Evolutionary conservation across 2,329 filamentous ascomycete genomes (phyloP), one percentile per base, ranked within the genome.

Genomic region (Sclerotinia sclerotiorum): DNA sequence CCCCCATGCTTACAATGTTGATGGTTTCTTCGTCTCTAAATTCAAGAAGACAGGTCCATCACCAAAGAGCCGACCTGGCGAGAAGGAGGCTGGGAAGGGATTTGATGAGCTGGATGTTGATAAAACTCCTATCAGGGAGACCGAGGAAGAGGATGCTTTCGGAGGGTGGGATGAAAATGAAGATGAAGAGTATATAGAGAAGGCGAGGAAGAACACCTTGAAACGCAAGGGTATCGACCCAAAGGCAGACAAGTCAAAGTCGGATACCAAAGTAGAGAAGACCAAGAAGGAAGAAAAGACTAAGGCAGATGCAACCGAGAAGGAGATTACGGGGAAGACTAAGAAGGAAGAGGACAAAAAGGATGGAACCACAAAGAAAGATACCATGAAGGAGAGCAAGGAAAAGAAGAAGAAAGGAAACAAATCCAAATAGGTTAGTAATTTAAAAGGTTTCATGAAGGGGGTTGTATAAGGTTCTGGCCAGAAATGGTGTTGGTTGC

Each of bases 11-110:
- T 93, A 95, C 83, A 97, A 97, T 81, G 93, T 99, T 46, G 95
- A 98, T 79, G 95, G 95, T 72, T 99, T 99, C 88, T 99, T 93
- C 79, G 95, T 99, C 70, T 92, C 93, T 76, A 99, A 99, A 81
- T 91, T 99, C 81, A 94, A 97, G 81, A 99, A 99, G 85, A 87
- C 87, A 21, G 94, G 88, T 0, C 90, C 92, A 3, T 92, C 91
- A 52, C 89, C 91, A 1, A 81, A 84, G 68, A 87, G 27, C 73
- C 76, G 69, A 72, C 74, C 74, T 3, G 74, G 72, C 44, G 76
- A 72, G 48, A 72, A 73, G 13, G 72, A 75, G 2, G 75, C 74
- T 39, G 71, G 63, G 32, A 74, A 69, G 48, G 76, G 73, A n/a
- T 73, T 73, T 15, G 81, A 82, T 60, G 83, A 84, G 57, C 76